phyloP scores from a whole-genome alignment of 306 rosid genomes.

The Cucumis hystrix region DNA sequence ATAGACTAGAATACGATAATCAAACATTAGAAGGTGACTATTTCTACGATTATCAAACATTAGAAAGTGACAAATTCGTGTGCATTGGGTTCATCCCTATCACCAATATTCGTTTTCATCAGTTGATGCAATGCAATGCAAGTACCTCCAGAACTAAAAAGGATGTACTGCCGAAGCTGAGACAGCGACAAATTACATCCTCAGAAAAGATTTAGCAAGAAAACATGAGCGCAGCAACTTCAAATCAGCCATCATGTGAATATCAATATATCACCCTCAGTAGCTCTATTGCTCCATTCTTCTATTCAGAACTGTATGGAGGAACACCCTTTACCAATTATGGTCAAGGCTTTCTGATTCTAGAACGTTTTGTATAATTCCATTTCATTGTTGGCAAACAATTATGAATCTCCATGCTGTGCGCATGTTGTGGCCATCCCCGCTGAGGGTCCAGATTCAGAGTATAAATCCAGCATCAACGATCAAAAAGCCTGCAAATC shows the following conservation, averaged over 20 bases:
- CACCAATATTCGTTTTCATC: background rate
- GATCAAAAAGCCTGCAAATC: background rate
- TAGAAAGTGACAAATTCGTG: no score
- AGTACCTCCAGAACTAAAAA: background rate
- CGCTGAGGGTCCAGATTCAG: background rate
- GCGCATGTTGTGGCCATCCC: background rate
- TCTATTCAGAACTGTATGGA: background rate
- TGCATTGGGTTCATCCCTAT: no score
- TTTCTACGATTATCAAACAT: no score
- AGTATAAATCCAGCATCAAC: background rate
- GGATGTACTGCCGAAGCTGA: background rate
- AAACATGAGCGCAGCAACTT: background rate
- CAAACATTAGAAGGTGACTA: no score
- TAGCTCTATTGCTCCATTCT: background rate
- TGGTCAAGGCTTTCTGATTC: background rate
- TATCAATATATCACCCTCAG: background rate
- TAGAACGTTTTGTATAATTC: background rate
- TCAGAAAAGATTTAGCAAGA: background rate
- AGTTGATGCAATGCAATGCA: background rate
- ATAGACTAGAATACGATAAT: no score
- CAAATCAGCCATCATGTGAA: background rate
- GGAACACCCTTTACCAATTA: background rate
- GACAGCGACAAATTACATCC: background rate
- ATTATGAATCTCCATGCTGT: background rate
- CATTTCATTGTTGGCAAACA: background rate